These are phyloP conservation scores for Pisolithus sp. DNA, from an alignment of 768 basidiomycete genomes.

Conservation along the genomic window DNA sequence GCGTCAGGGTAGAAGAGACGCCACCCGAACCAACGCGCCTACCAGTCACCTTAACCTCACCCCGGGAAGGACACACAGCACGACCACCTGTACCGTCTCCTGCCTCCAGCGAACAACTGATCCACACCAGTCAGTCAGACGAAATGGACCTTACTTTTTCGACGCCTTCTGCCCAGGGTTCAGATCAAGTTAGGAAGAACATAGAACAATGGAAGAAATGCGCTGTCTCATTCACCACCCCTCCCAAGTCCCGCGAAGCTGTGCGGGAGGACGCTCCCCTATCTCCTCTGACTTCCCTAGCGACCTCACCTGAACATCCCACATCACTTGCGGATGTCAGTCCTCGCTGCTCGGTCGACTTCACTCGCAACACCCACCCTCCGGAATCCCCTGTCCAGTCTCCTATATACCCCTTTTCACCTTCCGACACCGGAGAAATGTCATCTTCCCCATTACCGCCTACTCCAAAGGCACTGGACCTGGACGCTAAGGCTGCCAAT, in stretches of 20 bases:
- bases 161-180: conserved; percentile 18
- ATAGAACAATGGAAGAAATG: conserved; percentile 39
- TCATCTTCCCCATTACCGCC: conserved; percentile 16
- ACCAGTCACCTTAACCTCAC: conserved; percentile 4
- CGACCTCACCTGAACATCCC: conserved; percentile 2
- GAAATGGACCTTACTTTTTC: conserved; percentile 48
- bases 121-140: conserved; percentile 65
- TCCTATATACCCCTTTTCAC: conserved; percentile 16
- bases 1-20: conserved; percentile 12
- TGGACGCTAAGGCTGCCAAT: conserved; percentile 42
- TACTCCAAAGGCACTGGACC: conserved; percentile 28
- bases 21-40: conserved; percentile 5
- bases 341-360: background rate
- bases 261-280: conserved; percentile 13
- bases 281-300: conserved; percentile 10
- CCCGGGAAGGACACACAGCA: conserved; percentile 35
- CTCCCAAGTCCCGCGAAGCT: conserved; percentile 9
- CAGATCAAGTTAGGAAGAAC: conserved; percentile 27
- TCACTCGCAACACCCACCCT: conserved; percentile 3
- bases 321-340: conserved; percentile 8
- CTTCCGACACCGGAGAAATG: conserved; percentile 15
- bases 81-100: conserved; percentile 15
- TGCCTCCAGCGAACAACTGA: conserved; percentile 27
- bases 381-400: conserved; percentile 12
- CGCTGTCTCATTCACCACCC: conserved; percentile 15